Evolutionary conservation across 176 grass and related monocot genomes (phyloP).

Genomic region (Pontederia paniculata): DNA sequence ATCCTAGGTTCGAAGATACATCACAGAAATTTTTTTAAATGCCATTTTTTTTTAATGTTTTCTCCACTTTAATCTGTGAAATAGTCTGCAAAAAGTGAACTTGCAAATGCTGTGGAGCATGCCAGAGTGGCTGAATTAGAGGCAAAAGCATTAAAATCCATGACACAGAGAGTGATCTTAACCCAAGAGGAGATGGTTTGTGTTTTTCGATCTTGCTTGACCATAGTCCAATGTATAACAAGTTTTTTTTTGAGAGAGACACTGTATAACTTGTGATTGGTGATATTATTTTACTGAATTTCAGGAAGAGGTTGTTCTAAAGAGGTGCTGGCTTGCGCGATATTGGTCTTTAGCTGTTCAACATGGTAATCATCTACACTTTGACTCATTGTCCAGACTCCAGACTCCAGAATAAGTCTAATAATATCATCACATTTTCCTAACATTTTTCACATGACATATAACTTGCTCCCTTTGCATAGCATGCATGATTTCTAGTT

Average conservation of each 20-base stretch:
- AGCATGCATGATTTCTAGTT: too few relatives aligned
- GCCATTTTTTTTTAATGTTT: slow-evolving; percentile 4
- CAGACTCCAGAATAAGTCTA: too few relatives aligned
- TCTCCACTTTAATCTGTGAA: too few relatives aligned
- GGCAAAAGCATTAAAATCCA: slow-evolving; percentile 53
- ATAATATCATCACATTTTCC: too few relatives aligned
- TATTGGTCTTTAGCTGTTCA: slow-evolving; percentile 83
- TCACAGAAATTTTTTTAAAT: slow-evolving; percentile 6
- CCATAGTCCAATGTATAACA: too few relatives aligned
- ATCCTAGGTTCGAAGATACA: background rate
- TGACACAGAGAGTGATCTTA: slow-evolving; percentile 83
- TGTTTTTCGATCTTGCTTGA: slow-evolving; percentile 9
- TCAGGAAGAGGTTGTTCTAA: slow-evolving; percentile 81
- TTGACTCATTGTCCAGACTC: background rate
- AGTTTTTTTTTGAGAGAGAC: too few relatives aligned
- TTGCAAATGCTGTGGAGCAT: slow-evolving; percentile 30
- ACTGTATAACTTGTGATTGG: slow-evolving; percentile 13
- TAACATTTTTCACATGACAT: too few relatives aligned
- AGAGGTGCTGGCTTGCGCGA: slow-evolving; percentile 95
- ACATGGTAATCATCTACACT: slow-evolving; percentile 45
- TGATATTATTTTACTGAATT: slow-evolving; percentile 14
- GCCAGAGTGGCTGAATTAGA: slow-evolving; percentile 63
- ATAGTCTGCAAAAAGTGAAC: slow-evolving; percentile 59
- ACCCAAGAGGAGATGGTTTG: slow-evolving; percentile 81
- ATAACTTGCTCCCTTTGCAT: too few relatives aligned